Base-by-base conservation (phyloP, 192 early-diverging fungal genomes). In the Mortierella hygrophila region DNA sequence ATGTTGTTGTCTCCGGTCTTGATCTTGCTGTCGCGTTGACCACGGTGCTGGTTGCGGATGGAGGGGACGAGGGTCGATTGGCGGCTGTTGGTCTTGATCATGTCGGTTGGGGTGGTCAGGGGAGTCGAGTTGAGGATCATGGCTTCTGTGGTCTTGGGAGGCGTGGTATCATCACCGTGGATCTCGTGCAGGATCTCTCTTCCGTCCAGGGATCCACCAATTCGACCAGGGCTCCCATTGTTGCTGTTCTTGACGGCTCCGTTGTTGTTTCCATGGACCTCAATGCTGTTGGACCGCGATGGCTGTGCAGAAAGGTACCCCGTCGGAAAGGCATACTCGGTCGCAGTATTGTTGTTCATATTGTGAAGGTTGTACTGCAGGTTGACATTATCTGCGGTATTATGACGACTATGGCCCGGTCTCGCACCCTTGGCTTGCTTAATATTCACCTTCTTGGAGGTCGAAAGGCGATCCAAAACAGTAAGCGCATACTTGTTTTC, bases 401-500 rank as follows among this genome's bases (percentile, higher is more conserved):
- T 70, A 52, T 85, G 60, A 4, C 83, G 78, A 35, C 83, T 85
- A 11, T 85, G 83, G 0, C 74, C 69, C 8, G 81, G 78, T 57
- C 82, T 26, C 20, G 23, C 54, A 41, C 38, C 65, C 20, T 41
- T 29, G 21, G 3, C 16, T 44, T 57, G 49, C 46, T 85, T 85
- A 68, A 32, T 16, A 29, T 77, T 84, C 15, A 18, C 16, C 44
- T 84, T 83, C 89, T 92, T 72, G 86, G 81, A 68, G 78, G 88
- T 80, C 88, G 90, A 77, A 87, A 91, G 88, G 69, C 90, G 89
- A 57, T 85, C 83, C 23, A 94, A 84, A 11, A 94, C 92, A 76
- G 91, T 88, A 70, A 92, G 87, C 57, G 89, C 90, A 41, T 93
- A 92, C 68, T 91, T 89, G 82, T 91, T 90, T 74, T 92, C 88